Percentiles rank a stretch among this genome's conserved stretches.
phyloP scores from a whole-genome alignment of 805 yeast genomes.

The Saccharomycopsis fermentans region DNA sequence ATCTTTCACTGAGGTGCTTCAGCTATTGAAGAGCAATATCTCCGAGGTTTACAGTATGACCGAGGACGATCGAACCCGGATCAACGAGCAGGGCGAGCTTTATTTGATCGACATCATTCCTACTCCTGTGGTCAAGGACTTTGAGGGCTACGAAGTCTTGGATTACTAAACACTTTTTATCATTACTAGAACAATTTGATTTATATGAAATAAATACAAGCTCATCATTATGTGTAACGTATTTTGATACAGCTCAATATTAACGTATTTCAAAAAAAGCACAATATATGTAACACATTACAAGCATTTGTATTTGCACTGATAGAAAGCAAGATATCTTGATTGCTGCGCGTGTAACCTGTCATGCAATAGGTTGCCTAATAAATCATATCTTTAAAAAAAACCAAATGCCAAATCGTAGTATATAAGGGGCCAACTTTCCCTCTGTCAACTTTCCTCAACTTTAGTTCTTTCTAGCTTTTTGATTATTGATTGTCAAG shows the following conservation, averaged over 20 bases:
- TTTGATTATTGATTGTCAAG: too few relatives aligned
- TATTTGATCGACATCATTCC: conserved; percentile 72
- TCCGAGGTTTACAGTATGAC: conserved; percentile 72
- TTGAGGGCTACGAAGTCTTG: conserved; percentile 46
- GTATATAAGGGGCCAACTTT: background rate
- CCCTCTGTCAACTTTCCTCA: too few relatives aligned
- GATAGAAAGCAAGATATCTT: background rate
- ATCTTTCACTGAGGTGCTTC: conserved; percentile 47
- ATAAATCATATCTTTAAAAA: background rate
- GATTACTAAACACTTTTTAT: conserved; percentile 42
- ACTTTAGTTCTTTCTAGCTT: too few relatives aligned
- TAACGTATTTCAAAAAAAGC: background rate
- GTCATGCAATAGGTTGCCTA: background rate
- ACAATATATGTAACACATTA: too few relatives aligned
- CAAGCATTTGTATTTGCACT: too few relatives aligned
- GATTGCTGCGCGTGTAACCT: background rate
- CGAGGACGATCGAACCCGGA: conserved; percentile 79
- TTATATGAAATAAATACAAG: too few relatives aligned
- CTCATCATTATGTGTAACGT: too few relatives aligned
- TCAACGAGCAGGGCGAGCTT: conserved; percentile 80
- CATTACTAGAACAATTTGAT: too few relatives aligned
- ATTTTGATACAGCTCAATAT: too few relatives aligned
- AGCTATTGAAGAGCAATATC: conserved; percentile 46
- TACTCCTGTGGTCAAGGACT: conserved; percentile 52
- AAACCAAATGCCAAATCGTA: background rate